Evolutionary conservation across 2,329 filamentous ascomycete genomes (phyloP), one percentile per base, ranked within the genome.

Genomic region (Alternaria novae-zelandiae): DNA sequence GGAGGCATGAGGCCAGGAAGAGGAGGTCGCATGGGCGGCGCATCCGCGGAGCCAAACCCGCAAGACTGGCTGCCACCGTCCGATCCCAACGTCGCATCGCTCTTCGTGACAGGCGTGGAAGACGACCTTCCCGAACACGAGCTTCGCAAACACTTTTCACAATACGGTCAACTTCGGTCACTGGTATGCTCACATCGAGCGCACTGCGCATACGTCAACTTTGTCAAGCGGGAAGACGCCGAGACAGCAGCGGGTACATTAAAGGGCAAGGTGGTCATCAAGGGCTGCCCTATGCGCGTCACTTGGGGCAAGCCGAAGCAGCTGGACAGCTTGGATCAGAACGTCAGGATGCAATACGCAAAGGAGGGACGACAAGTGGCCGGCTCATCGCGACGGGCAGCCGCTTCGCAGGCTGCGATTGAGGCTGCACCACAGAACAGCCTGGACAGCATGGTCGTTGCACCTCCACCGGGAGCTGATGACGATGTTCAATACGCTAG

Each of bases 191-290:
- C 94, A 7, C 96, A 99, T 82, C 94, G 97, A 83, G 95, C 95
- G 15, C 96, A 98, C 77, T 98, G 94, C 79, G 96, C 96, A 1
- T 99, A 98, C 77, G 86, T 99, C 82, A 99, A 99, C 82, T 99
- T 93, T 78, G 89, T 94, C 71, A 92, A 91, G 4, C 88, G 96
- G 61, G 89, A 93, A 65, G 91, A 88, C 1, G 96, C 96, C 0
- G 96, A 99, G 81, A 89, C 87, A 62, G 96, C 96, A 0, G 93
- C 96, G 0, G 88, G 89, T 32, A 88, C 92, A 20, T 95, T 93
- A 71, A 91, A 97, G 79, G 96, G 96, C 6, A 91, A 91, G 65
- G 93, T 94, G 0, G 88, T 98, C 7, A 92, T 99, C 72, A 90
- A 94, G 36, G 96, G 96, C 4, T 97, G 95, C 72, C 96, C 96